Evolutionary conservation across 306 rosid genomes (phyloP).

Genomic region (Prunus mume): DNA sequence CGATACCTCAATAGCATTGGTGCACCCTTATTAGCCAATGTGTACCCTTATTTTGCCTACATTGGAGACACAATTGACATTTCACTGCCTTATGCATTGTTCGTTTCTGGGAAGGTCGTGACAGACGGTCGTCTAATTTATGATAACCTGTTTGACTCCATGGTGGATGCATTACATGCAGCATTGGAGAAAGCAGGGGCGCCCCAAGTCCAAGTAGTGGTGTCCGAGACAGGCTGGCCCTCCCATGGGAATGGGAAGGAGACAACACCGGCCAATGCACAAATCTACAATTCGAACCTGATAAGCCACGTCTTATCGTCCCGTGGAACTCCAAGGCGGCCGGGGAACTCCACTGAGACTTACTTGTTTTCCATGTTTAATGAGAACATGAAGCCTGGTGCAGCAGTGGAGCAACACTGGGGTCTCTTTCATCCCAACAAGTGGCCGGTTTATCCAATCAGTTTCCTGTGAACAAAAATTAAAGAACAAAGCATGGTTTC

Average conservation of each 20-base stretch:
- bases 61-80: not conserved
- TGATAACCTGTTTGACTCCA: not conserved
- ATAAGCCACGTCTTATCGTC: no score
- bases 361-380: no score
- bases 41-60: constrained; percentile 3
- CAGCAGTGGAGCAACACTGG: not conserved
- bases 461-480: not conserved
- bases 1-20: not conserved
- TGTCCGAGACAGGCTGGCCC: no score
- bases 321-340: no score
- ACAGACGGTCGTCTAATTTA: not conserved
- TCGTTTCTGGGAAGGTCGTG: not conserved
- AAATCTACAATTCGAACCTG: no score
- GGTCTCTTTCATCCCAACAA: not conserved
- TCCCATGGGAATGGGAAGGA: no score
- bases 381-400: not conserved
- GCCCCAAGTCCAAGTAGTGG: no score
- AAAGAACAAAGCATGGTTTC: not conserved
- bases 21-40: not conserved
- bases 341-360: no score
- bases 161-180: not conserved
- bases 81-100: not conserved
- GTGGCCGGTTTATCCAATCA: not conserved
- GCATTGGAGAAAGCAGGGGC: not conserved
- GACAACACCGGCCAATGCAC: no score